Evolutionary conservation across 179 eudicot species (phyloP).

Genomic region (Sideroxylon spinosum): DNA sequence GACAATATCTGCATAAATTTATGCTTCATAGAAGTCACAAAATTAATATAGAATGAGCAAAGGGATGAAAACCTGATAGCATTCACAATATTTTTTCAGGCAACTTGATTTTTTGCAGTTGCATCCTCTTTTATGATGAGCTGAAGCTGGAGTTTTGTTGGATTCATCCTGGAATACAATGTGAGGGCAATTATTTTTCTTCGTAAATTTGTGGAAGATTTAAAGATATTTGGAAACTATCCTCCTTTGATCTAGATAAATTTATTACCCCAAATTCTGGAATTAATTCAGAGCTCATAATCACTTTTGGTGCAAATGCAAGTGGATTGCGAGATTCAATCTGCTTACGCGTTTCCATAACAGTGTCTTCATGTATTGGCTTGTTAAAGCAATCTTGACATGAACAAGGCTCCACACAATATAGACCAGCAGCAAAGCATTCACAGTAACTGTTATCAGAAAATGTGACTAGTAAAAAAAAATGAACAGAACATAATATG

Average conservation of each 20-base stretch:
- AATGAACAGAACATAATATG: not conserved
- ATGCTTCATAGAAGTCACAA: conserved; percentile 19
- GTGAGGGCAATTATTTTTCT: not conserved
- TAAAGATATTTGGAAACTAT: not conserved
- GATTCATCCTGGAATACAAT: conserved; percentile 55
- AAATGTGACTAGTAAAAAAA: not conserved
- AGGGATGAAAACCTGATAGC: conserved; percentile 64
- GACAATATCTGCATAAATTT: conserved; percentile 12
- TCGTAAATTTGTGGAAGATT: not conserved
- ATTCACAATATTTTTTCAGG: conserved; percentile 94
- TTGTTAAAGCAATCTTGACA: conserved; percentile 96
- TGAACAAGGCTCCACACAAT: conserved; percentile 94
- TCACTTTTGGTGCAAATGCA: conserved; percentile 98
- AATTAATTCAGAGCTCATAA: conserved; percentile 50
- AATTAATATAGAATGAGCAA: not conserved
- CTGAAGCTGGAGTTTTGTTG: conserved; percentile 87
- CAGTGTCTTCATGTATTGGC: conserved; percentile 82
- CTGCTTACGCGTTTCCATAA: conserved; percentile 89
- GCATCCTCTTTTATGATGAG: conserved; percentile 95
- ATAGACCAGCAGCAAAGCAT: conserved; percentile 98
- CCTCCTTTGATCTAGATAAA: not conserved
- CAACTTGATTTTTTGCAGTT: conserved; percentile 95
- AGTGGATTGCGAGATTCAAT: conserved; percentile 95
- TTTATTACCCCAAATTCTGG: conserved; percentile 53
- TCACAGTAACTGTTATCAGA: conserved; percentile 72